Base-by-base conservation (phyloP, 1,284 basidiomycete genomes). In the Rhodofomes roseus region DNA sequence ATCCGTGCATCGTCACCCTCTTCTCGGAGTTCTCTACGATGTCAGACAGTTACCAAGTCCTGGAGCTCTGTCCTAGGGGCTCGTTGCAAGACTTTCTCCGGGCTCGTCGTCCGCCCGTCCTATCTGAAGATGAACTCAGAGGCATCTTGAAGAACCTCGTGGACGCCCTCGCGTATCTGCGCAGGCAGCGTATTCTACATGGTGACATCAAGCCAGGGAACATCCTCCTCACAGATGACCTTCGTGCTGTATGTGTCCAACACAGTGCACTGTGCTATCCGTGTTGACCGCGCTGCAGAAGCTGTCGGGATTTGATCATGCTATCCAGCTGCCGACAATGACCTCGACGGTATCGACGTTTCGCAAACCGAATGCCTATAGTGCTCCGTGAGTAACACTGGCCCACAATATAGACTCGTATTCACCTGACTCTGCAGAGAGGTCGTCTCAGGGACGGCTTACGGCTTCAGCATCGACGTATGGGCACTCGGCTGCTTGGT, bases 1-100 rank as follows among this genome's bases (percentile, higher is more conserved):
- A 84, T 65, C 82, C 81, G 4, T 77, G 74, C 39, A 73, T 84
- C 59, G 71, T 80, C 12, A 76, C 81, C n/a, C 66, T 83, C 2
- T 72, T 81, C n/a, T 78, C 77, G 8, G 65, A 65, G 2, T 80
- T 81, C 60, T 63, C 67, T n/a, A 71, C 73, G 0, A 62, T 71
- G 8, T 63, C 63, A 5, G 71, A 71, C 14, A 65, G 66, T 27
- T 79, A 76, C 57, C 75, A 80, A 44, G 70, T 82, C 16, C 65
- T 82, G 7, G 82, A 84, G 59, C 68, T 77, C 23, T 83, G 81
- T 55, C 62, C 74, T 6, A 61, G 70, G 4, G 80, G 80, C n/a
- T 75, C 69, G 46, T 70, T 84, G 2, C 57, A 66, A 1, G 61
- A 69, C 25, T 67, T 74, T 27, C 58, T 81, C 6, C 37, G 54